phyloP scores from a whole-genome alignment of 2,329 filamentous ascomycete genomes.

The Emmonsia crescens region DNA sequence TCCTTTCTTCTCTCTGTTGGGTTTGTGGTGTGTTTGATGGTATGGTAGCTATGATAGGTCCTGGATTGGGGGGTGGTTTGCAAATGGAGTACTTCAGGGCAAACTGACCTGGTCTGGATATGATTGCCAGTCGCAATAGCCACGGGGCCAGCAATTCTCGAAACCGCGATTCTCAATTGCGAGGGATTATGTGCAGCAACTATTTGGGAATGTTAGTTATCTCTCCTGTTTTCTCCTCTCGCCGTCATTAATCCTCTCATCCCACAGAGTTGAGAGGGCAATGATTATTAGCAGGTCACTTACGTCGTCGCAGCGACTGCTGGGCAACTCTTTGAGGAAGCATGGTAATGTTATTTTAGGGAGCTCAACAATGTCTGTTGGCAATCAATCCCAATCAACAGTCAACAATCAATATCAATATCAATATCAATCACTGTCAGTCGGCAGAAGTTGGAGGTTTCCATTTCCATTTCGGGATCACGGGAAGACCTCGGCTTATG shows the following conservation, averaged over 20 bases:
- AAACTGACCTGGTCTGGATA: conserved; percentile 34
- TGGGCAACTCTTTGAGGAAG: conserved; percentile 39
- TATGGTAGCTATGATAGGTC: not conserved
- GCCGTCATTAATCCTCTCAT: not conserved
- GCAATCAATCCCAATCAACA: not conserved
- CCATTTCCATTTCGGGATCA: conserved; percentile 25
- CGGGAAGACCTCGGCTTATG: conserved; percentile 35
- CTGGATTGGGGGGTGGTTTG: not conserved
- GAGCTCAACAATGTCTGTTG: not conserved
- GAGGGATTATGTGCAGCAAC: conserved; percentile 37
- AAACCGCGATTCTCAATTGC: conserved; percentile 31
- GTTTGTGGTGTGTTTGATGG: conserved; percentile 2
- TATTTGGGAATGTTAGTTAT: conserved; percentile 18
- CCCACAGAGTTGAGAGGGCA: not conserved
- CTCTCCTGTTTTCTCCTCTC: not conserved
- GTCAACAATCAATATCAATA: not conserved
- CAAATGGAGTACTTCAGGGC: not conserved
- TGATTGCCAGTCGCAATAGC: conserved; percentile 34
- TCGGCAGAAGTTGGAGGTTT: not conserved
- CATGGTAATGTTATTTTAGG: conserved; percentile 25
- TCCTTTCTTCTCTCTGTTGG: not conserved
- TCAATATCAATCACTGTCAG: not conserved
- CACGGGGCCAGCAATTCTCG: conserved; percentile 33
- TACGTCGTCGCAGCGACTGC: conserved; percentile 40
- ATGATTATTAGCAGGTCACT: conserved; percentile 14